These are phyloP conservation scores for Chlorella sp. DNA, from an alignment of 139 green algal genomes.

Conservation along the genomic window DNA sequence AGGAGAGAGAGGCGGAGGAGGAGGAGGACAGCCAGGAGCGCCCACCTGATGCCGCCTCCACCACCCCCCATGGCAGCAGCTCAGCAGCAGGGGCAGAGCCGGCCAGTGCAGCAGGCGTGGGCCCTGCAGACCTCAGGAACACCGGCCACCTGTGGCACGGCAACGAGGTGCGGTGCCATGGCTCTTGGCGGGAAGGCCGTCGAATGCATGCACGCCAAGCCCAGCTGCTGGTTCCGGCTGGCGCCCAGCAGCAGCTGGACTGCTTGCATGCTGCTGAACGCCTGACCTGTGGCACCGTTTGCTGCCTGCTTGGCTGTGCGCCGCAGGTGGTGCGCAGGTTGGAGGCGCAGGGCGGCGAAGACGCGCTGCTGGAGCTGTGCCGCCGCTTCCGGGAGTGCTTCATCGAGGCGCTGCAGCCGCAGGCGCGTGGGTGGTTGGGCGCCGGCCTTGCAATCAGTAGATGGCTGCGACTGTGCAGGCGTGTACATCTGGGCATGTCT, in stretches of 20 bases:
- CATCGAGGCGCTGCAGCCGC: conserved; percentile 63
- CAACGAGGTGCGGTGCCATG: conserved; percentile 26
- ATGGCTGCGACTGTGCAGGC: too few relatives aligned
- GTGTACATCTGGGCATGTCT: background rate
- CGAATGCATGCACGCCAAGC: background rate
- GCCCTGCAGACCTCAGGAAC: background rate
- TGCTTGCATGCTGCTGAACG: too few relatives aligned
- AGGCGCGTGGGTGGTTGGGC: background rate
- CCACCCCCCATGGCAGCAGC: too few relatives aligned
- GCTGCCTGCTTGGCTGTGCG: too few relatives aligned
- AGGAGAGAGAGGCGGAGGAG: too few relatives aligned
- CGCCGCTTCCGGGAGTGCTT: conserved; percentile 67
- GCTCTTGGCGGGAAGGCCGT: background rate
- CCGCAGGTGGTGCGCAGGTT: conserved; percentile 54
- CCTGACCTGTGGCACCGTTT: too few relatives aligned
- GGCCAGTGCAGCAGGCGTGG: background rate
- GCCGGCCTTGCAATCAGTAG: too few relatives aligned
- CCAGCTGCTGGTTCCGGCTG: too few relatives aligned
- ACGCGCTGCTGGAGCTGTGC: conserved; percentile 59
- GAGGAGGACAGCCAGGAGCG: too few relatives aligned
- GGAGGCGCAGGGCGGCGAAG: conserved; percentile 53
- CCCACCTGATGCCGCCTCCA: too few relatives aligned
- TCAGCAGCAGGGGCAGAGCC: background rate
- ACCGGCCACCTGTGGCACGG: conserved; percentile 74
- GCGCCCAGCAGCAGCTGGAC: too few relatives aligned